phyloP scores from a whole-genome alignment of 192 early-diverging fungal species.

The Coemansia sp. region DNA sequence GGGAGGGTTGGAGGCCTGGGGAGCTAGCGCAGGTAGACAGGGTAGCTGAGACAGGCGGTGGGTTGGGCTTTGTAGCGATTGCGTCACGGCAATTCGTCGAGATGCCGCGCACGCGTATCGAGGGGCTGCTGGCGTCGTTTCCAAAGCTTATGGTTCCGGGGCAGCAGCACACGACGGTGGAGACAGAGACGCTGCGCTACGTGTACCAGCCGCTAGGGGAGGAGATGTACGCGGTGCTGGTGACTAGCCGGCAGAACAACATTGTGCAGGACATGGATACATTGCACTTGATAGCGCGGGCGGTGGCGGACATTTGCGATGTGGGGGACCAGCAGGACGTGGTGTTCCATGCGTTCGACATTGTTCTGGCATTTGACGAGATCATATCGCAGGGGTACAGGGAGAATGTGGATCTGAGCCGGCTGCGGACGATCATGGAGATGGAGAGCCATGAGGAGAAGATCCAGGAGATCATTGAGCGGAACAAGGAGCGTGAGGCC shows the following conservation, averaged over 20 bases:
- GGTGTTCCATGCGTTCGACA: slow-evolving; percentile 77
- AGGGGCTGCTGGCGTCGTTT: slow-evolving; percentile 92
- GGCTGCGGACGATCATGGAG: slow-evolving; percentile 88
- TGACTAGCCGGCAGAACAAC: slow-evolving; percentile 94
- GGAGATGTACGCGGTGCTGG: slow-evolving; percentile 91
- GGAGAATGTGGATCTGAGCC: slow-evolving; percentile 85
- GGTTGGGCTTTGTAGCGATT: slow-evolving; percentile 65
- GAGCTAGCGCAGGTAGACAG: too few relatives aligned
- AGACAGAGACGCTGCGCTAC: slow-evolving; percentile 95
- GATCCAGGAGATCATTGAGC: slow-evolving; percentile 89
- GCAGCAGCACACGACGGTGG: slow-evolving; percentile 94
- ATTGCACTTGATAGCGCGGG: slow-evolving; percentile 88
- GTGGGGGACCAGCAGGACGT: slow-evolving; percentile 82
- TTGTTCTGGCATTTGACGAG: slow-evolving; percentile 92
- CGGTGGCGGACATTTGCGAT: slow-evolving; percentile 85
- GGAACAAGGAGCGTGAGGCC: slow-evolving; percentile 94
- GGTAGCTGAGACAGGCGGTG: too few relatives aligned
- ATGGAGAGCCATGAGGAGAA: slow-evolving; percentile 99
- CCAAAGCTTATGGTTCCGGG: slow-evolving; percentile 88
- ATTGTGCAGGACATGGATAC: slow-evolving; percentile 98
- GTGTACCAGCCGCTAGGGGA: slow-evolving; percentile 95
- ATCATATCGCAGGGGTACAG: slow-evolving; percentile 86
- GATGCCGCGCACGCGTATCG: slow-evolving; percentile 93
- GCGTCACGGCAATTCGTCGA: slow-evolving; percentile 96
- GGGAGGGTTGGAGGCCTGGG: too few relatives aligned